Evolutionary conservation across 176 grass and related monocot genomes (phyloP).

Genomic region (Guadua angustifolia): DNA sequence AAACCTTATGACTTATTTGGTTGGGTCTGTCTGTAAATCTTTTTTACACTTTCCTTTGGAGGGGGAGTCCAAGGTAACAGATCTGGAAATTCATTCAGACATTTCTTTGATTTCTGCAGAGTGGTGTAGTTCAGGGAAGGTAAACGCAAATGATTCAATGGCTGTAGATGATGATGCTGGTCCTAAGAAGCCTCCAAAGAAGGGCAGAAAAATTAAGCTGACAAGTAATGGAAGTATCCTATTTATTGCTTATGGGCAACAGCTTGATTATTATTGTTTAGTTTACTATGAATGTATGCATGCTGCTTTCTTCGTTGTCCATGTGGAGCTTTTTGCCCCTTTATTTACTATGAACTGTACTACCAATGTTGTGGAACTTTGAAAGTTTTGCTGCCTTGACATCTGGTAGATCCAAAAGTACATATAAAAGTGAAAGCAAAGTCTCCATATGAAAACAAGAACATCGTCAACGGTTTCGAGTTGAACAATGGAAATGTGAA

Average conservation of each 20-base stretch:
- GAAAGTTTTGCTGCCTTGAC: conserved; percentile 50
- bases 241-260: conserved; percentile 33
- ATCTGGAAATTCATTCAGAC: not conserved
- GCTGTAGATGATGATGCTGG: conserved; percentile 43
- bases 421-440: conserved; percentile 58
- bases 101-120: conserved; percentile 50
- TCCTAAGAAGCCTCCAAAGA: conserved; percentile 62
- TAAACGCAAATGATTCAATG: conserved; percentile 40
- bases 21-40: conserved; percentile 8
- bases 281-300: not conserved
- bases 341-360: not conserved
- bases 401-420: conserved; percentile 51
- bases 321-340: not conserved
- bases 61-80: not conserved
- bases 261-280: conserved; percentile 42
- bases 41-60: conserved; percentile 14
- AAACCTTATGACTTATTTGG: conserved; percentile 7
- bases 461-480: conserved; percentile 42
- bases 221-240: conserved; percentile 71
- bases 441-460: conserved; percentile 45
- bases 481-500: conserved; percentile 43
- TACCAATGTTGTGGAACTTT: not conserved
- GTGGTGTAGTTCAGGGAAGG: conserved; percentile 51
- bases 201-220: conserved; percentile 65
- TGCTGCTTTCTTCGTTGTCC: conserved; percentile 5